Evolutionary conservation across 2,329 filamentous ascomycete genomes (phyloP).

Genomic region (Trichoderma endophyticum): DNA sequence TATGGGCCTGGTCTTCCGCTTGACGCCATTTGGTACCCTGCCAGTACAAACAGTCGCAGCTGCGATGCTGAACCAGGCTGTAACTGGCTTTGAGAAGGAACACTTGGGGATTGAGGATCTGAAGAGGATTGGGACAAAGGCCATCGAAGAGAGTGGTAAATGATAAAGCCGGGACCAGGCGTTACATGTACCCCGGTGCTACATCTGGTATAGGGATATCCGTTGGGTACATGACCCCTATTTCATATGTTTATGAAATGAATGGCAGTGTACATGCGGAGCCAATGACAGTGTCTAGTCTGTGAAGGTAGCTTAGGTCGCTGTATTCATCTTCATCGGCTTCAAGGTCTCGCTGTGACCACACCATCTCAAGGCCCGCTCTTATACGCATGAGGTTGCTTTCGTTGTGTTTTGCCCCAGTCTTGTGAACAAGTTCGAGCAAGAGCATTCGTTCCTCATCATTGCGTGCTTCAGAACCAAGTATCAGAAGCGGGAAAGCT

Average conservation of each 20-base stretch:
- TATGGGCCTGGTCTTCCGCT: no score
- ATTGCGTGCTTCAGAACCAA: not conserved
- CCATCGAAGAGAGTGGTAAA: no score
- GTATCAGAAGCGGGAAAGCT: not conserved
- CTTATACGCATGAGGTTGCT: not conserved
- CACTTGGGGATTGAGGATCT: no score
- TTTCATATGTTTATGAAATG: not conserved
- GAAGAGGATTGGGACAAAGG: no score
- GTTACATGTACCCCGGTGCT: no score
- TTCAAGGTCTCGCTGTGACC: constrained; percentile 1
- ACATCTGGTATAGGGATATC: no score
- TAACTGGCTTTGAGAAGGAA: no score
- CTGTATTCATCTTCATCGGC: constrained; percentile 1
- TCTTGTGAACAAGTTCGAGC: not conserved
- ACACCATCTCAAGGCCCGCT: not conserved
- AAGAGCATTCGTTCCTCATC: not conserved
- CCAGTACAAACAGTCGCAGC: no score
- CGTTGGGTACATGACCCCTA: not conserved
- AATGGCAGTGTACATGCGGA: constrained; percentile 1
- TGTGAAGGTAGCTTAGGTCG: not conserved
- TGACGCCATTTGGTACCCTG: no score
- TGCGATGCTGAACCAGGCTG: no score
- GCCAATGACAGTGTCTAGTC: not conserved
- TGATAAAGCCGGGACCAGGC: no score
- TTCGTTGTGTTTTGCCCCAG: not conserved